Evolutionary conservation across 257 asterid genomes (phyloP), one percentile per base, ranked within the genome.

Genomic region (Paraleonurus japonicus): DNA sequence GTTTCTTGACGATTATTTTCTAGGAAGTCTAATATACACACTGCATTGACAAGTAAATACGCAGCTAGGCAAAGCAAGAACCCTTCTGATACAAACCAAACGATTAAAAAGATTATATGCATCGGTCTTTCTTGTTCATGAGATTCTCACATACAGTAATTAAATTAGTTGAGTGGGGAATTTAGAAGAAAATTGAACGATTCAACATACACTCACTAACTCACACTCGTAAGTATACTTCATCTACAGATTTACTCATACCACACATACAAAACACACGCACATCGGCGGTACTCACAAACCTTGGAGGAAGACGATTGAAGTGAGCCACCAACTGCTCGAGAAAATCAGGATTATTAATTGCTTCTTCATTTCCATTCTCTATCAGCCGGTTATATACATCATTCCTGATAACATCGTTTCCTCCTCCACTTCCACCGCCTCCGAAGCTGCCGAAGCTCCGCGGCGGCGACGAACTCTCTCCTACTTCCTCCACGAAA

Each of bases 401-500:
- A 70, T 93, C 95, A 65, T 82, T 80, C 79, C 90, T 78, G 71
- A 83, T 81, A 16, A 76, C 79, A 63, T 86, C 92, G 53, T 80
- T 82, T 5, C 79, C 87, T 27, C 80, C 81, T 26, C 85, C 86
- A 19, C 82, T 81, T 27, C 81, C 84, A 30, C 78, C 80, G 58
- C 84, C 85, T 15, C 86, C 88, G 47, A 81, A 85, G 78, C 90
- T 81, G 73, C 91, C 89, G 73, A 73, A 81, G 78, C 90, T 90
- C 86, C 87, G 84, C 71, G 85, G 90, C 78, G 98, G 98, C 75
- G 98, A 90, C 69, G 93, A 87, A 67, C 95, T 90, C 88, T 90
- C 98, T 16, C 95, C 98, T 2, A 87, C 96, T 70, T 85, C 98
- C 85, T 93, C 97, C 30, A 23, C 78, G 61, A 90, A 90, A 77